Percentiles rank a stretch among this genome's conserved stretches.
phyloP scores from a whole-genome alignment of 2,329 filamentous ascomycete species.

The Fusarium mundagurra region DNA sequence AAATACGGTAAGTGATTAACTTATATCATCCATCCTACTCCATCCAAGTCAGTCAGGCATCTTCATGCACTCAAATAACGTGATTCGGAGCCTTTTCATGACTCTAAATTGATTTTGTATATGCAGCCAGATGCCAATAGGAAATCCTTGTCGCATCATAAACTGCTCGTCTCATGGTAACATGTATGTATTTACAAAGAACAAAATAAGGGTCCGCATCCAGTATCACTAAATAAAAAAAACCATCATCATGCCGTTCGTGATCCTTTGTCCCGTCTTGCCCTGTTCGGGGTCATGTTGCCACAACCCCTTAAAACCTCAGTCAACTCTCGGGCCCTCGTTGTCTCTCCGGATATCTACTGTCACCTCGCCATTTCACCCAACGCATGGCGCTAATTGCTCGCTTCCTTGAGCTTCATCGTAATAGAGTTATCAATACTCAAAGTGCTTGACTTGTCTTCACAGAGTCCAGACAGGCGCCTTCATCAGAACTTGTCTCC shows the following conservation, averaged over 20 bases:
- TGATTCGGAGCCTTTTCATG: background rate
- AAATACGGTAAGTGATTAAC: slow-evolving; percentile 28
- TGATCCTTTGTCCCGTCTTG: slow-evolving; percentile 18
- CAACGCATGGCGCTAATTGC: slow-evolving; percentile 2
- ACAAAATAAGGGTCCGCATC: slow-evolving; percentile 31
- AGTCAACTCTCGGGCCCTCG: background rate
- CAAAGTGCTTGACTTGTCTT: slow-evolving; percentile 2
- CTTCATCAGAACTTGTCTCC: slow-evolving; percentile 78
- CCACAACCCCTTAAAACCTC: slow-evolving; percentile 6
- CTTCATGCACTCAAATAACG: background rate
- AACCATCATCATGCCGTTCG: slow-evolving; percentile 18
- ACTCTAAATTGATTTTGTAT: slow-evolving; percentile 15
- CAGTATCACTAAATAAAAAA: slow-evolving; percentile 22
- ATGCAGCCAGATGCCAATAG: slow-evolving; percentile 13
- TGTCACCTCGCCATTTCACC: background rate
- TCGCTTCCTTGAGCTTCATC: background rate
- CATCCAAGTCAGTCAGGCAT: background rate
- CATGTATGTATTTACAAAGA: slow-evolving; percentile 29
- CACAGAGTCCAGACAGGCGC: slow-evolving; percentile 75
- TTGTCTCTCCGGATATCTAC: slow-evolving; percentile 14
- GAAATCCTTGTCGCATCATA: slow-evolving; percentile 6
- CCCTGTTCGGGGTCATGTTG: slow-evolving; percentile 12
- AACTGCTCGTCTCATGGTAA: slow-evolving; percentile 8
- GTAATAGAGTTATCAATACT: background rate
- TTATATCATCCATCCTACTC: background rate